Evolutionary conservation across 2,329 filamentous ascomycete genomes (phyloP).

Genomic region (Diaporthe caulivora): DNA sequence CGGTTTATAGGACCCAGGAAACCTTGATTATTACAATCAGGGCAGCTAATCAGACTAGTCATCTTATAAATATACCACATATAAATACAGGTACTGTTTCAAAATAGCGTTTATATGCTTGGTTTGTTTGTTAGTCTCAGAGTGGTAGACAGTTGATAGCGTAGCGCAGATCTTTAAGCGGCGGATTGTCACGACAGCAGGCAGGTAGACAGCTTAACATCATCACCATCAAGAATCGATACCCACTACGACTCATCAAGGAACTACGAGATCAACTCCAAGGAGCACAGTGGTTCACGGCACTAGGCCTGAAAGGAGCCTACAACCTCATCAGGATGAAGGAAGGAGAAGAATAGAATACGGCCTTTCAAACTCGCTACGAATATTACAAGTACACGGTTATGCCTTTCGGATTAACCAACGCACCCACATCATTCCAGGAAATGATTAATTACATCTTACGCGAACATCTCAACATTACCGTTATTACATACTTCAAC

Average conservation of each 20-base stretch:
- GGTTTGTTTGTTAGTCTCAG: too few species aligned
- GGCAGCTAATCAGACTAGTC: too few species aligned
- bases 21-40: too few species aligned
- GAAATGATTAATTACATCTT: not conserved
- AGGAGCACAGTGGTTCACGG: slow-evolving; percentile 8
- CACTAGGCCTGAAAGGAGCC: not conserved
- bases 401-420: not conserved
- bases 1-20: too few species aligned
- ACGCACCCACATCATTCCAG: too few species aligned
- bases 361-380: not conserved
- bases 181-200: too few species aligned
- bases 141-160: too few species aligned
- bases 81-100: too few species aligned
- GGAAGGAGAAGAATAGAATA: not conserved
- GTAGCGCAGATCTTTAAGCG: too few species aligned
- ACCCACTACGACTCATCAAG: not conserved
- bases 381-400: not conserved
- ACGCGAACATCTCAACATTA: not conserved
- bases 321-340: slow-evolving; percentile 7
- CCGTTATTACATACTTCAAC: not conserved
- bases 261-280: slow-evolving; percentile 1
- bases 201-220: slow-evolving; percentile 13
- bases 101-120: too few species aligned
- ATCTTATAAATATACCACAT: too few species aligned
- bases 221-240: slow-evolving; percentile 18